Evolutionary conservation across 1,284 basidiomycete species (phyloP).

Genomic region (Tilletia caries): DNA sequence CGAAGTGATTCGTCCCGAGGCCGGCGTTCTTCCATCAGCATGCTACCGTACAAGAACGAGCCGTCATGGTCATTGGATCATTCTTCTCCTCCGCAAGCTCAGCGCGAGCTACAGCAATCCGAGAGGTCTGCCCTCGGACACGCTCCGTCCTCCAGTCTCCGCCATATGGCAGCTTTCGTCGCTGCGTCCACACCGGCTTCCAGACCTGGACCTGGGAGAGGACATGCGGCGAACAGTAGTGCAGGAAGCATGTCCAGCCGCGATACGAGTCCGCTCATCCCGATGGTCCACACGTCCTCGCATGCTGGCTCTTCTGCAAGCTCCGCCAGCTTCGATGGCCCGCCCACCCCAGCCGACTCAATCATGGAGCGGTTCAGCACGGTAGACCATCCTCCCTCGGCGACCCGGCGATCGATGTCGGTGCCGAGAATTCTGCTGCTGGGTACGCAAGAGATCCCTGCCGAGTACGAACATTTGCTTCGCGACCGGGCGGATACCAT

Average conservation of each 20-base stretch:
- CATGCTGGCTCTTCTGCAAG: slow-evolving; percentile 5
- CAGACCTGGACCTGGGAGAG: background rate
- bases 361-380: background rate
- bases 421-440: background rate
- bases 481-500: too few species aligned
- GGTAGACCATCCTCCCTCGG: background rate
- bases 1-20: background rate
- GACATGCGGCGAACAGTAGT: background rate
- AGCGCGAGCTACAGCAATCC: background rate
- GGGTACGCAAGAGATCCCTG: background rate
- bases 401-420: background rate
- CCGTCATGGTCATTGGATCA: background rate
- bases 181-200: background rate
- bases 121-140: background rate
- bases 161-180: background rate
- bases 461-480: too few species aligned
- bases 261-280: background rate
- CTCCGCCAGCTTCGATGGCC: slow-evolving; percentile 5
- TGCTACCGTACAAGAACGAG: slow-evolving; percentile 1
- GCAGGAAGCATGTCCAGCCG: background rate
- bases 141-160: background rate
- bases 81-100: background rate
- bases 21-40: background rate
- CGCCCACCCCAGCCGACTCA: background rate
- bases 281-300: background rate